A percentile compares a stretch with the other conserved stretches of the same genome.
Evolutionary conservation across 108 stramenopile species (phyloP).

Genomic region (Nitzschia inconspicua): DNA sequence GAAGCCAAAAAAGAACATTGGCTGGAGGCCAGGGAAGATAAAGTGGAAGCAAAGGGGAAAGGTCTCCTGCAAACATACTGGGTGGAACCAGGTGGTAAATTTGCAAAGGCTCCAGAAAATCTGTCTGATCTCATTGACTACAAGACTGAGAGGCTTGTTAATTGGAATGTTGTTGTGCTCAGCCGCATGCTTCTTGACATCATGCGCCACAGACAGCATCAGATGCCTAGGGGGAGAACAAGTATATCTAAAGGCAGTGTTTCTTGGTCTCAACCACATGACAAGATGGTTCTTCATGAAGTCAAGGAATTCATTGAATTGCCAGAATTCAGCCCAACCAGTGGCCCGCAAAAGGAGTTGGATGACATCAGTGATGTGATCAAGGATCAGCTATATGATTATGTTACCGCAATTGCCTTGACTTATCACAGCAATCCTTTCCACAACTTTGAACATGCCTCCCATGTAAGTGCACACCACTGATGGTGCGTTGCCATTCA

Average conservation of each 20-base stretch:
- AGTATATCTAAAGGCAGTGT: not conserved
- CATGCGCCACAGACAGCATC: slow-evolving; percentile 11
- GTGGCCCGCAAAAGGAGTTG: slow-evolving; percentile 11
- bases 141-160: slow-evolving; percentile 11
- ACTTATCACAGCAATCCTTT: slow-evolving; percentile 36
- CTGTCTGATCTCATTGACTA: not conserved
- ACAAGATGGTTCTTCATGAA: slow-evolving; percentile 18
- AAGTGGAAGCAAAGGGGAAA: slow-evolving; percentile 9
- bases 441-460: slow-evolving; percentile 38
- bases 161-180: slow-evolving; percentile 31
- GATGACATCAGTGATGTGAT: slow-evolving; percentile 22
- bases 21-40: slow-evolving; percentile 3
- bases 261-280: not conserved
- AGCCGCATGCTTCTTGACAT: slow-evolving; percentile 11
- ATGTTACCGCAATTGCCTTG: slow-evolving; percentile 16
- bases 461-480: slow-evolving; percentile 27
- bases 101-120: not conserved
- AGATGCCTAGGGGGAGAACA: not conserved
- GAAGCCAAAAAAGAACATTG: slow-evolving; percentile 16
- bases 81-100: not conserved
- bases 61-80: slow-evolving; percentile 6
- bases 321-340: slow-evolving; percentile 8
- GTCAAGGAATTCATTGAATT: slow-evolving; percentile 31
- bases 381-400: slow-evolving; percentile 15
- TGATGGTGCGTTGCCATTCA: slow-evolving; percentile 28